These are phyloP conservation scores for Galium porrigens DNA, from an alignment of 305 asterid species.

Conservation along the genomic window DNA sequence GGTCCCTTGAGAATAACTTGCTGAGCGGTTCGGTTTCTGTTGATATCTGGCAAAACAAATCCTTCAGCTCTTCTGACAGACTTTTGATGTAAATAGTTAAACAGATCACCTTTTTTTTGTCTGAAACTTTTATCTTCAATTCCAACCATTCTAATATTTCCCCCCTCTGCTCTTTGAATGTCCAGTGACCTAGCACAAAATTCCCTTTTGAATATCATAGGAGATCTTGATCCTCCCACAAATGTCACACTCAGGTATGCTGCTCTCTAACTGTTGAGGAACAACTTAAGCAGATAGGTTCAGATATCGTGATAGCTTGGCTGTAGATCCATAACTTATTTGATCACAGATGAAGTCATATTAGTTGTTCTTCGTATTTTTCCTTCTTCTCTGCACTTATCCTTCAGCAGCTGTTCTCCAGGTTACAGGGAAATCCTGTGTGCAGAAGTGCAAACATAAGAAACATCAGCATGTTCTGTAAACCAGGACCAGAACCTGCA, in stretches of 20 bases:
- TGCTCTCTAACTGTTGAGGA: constrained; percentile 8
- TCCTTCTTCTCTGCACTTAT: constrained; percentile 11
- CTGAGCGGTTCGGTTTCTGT: constrained; percentile 28
- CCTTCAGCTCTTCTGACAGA: constrained; percentile 23
- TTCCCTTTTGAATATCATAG: constrained; percentile 23
- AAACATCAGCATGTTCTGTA: constrained; percentile 26
- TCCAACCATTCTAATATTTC: constrained; percentile 4
- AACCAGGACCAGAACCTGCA: constrained; percentile 22
- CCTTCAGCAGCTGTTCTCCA: constrained; percentile 18
- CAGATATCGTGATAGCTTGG: not conserved
- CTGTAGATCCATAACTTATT: not conserved
- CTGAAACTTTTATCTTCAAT: not conserved
- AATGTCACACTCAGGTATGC: constrained; percentile 33
- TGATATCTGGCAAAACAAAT: constrained; percentile 29
- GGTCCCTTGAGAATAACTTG: constrained; percentile 32
- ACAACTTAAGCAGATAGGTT: not conserved
- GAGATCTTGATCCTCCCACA: constrained; percentile 31
- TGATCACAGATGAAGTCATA: not conserved
- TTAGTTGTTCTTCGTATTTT: not conserved
- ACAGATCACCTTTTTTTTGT: not conserved
- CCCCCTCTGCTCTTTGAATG: constrained; percentile 10
- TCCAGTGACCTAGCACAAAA: constrained; percentile 32
- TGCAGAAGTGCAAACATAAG: constrained; percentile 23
- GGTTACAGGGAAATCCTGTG: constrained; percentile 33
- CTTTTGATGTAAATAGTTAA: constrained; percentile 24